Conservation (phyloP, 2,329 filamentous ascomycete genomes). For the Amauroascus verrucosus region DNA sequence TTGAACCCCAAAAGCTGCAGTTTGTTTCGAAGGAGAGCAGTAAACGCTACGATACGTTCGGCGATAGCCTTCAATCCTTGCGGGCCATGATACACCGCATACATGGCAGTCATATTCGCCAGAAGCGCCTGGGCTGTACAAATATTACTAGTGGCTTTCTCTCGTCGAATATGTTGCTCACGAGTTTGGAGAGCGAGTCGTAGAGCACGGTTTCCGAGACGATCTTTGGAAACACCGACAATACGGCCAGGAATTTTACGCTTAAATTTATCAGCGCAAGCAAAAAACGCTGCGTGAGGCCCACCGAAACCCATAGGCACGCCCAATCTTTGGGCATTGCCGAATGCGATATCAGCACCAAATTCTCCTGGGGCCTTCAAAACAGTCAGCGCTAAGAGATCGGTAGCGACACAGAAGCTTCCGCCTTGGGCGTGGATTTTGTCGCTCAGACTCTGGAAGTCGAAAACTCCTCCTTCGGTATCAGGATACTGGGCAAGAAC, state of each 20-base stretch:
- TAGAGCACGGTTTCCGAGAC: slow-evolving; percentile 69
- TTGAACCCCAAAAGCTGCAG: slow-evolving; percentile 54
- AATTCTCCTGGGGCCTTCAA: slow-evolving; percentile 87
- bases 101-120: slow-evolving; percentile 93
- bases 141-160: slow-evolving; percentile 96
- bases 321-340: slow-evolving; percentile 81
- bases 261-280: slow-evolving; percentile 83
- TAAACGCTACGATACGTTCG: slow-evolving; percentile 60
- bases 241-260: slow-evolving; percentile 85
- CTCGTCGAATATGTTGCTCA: slow-evolving; percentile 90
- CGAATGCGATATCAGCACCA: slow-evolving; percentile 90
- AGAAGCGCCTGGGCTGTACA: slow-evolving; percentile 90
- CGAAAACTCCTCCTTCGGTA: slow-evolving; percentile 67
- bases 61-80: slow-evolving; percentile 74
- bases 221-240: slow-evolving; percentile 84
- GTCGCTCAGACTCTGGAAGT: slow-evolving; percentile 65
- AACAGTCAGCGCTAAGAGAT: slow-evolving; percentile 75
- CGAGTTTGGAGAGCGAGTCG: slow-evolving; percentile 80
- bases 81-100: slow-evolving; percentile 88
- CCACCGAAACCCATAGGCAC: slow-evolving; percentile 87
- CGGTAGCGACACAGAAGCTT: slow-evolving; percentile 78
- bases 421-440: slow-evolving; percentile 66
- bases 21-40: slow-evolving; percentile 57
- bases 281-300: slow-evolving; percentile 95
- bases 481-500: slow-evolving; percentile 94